These are phyloP conservation scores for Hemileia vastatrix DNA, from an alignment of 1,284 basidiomycete species.

Conservation along the genomic window DNA sequence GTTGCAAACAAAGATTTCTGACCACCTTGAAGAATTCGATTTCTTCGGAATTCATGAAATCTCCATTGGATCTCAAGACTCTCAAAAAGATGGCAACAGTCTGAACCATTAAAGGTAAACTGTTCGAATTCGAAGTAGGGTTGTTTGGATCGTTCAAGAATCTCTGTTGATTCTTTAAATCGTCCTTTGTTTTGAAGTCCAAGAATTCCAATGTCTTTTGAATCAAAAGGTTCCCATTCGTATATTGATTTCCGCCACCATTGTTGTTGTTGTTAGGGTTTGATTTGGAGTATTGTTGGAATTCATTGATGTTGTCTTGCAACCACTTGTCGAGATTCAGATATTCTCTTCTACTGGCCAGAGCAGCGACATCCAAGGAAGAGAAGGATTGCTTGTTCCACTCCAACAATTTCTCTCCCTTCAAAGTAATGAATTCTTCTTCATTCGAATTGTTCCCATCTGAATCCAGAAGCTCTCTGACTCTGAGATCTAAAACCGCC, in stretches of 20 bases:
- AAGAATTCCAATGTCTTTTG: constrained; percentile 76
- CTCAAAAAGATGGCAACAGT: constrained; percentile 85
- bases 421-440: background rate
- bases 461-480: background rate
- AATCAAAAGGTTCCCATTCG: constrained; percentile 74
- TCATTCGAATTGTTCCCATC: background rate
- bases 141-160: constrained; percentile 51
- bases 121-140: constrained; percentile 62
- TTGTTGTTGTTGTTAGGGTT: no score
- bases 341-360: constrained; percentile 84
- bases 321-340: constrained; percentile 95
- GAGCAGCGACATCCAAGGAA: constrained; percentile 80
- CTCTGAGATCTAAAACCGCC: background rate
- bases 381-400: no score
- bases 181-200: constrained; percentile 80
- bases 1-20: constrained; percentile 84
- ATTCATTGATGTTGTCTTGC: constrained; percentile 63
- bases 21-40: constrained; percentile 82
- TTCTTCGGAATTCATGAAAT: constrained; percentile 55
- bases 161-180: constrained; percentile 67
- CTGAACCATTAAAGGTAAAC: constrained; percentile 69
- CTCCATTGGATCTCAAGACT: constrained; percentile 66
- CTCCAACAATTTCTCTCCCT: background rate
- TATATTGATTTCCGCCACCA: no score
- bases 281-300: no score